Evolutionary conservation across 768 basidiomycete genomes (phyloP).

Genomic region (Pleurotus platypus): DNA sequence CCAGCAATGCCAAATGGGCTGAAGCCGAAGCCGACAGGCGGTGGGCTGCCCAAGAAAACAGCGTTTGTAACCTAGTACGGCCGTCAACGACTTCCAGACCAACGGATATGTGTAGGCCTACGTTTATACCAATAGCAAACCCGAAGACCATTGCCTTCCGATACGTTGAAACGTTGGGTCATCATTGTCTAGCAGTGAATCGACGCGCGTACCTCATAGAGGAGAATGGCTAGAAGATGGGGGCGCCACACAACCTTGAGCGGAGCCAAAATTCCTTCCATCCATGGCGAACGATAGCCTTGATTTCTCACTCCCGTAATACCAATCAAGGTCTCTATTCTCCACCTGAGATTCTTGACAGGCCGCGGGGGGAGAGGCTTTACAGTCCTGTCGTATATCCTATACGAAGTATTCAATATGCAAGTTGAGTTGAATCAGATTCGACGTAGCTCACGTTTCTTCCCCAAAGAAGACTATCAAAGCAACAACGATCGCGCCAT

Average conservation of each 20-base stretch:
- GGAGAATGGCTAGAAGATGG: constrained; percentile 45
- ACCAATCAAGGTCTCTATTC: constrained; percentile 59
- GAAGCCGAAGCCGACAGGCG: constrained; percentile 53
- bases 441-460: constrained; percentile 50
- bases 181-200: not conserved
- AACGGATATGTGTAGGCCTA: constrained; percentile 16
- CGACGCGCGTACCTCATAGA: constrained; percentile 42
- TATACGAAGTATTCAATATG: constrained; percentile 16
- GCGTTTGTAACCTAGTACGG: constrained; percentile 55
- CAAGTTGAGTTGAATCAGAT: not conserved
- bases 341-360: constrained; percentile 40
- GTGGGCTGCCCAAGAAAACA: constrained; percentile 56
- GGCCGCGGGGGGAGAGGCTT: constrained; percentile 43
- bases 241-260: constrained; percentile 62
- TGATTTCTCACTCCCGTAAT: constrained; percentile 58
- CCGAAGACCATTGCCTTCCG: constrained; percentile 54
- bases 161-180: not conserved
- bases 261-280: constrained; percentile 36
- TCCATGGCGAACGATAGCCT: constrained; percentile 52
- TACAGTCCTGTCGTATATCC: constrained; percentile 60
- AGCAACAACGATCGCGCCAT: constrained; percentile 48
- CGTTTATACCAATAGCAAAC: constrained; percentile 62
- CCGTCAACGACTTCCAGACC: not conserved
- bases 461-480: constrained; percentile 59
- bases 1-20: constrained; percentile 47